phyloP scores from a whole-genome alignment of 2,329 filamentous ascomycete genomes.

The Passalora sequoiae region DNA sequence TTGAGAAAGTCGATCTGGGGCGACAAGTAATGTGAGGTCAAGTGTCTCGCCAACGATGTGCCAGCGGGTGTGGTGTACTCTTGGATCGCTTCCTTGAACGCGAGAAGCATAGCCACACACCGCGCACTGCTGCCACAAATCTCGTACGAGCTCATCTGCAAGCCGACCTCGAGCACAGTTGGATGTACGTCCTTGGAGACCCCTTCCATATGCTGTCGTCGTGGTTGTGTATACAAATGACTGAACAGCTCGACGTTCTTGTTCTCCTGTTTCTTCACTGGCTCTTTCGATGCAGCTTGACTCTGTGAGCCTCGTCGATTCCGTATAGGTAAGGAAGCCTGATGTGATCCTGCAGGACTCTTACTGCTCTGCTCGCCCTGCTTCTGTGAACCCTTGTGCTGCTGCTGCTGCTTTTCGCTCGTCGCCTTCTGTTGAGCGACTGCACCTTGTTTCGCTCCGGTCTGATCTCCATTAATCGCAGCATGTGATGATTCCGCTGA shows the following conservation, averaged over 20 bases:
- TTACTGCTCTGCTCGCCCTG: conserved; percentile 31
- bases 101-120: conserved; percentile 78
- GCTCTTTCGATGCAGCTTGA: conserved; percentile 35
- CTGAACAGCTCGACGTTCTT: conserved; percentile 73
- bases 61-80: conserved; percentile 85
- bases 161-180: conserved; percentile 73
- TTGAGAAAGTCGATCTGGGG: conserved; percentile 94
- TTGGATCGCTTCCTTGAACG: conserved; percentile 88
- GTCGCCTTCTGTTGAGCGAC: conserved; percentile 20
- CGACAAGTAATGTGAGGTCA: conserved; percentile 84
- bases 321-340: conserved; percentile 30
- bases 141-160: conserved; percentile 84
- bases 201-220: conserved; percentile 57
- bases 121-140: conserved; percentile 86
- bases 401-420: conserved; percentile 27
- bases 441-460: conserved; percentile 8
- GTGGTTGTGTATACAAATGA: conserved; percentile 61
- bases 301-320: conserved; percentile 19
- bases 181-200: conserved; percentile 74
- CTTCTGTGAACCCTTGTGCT: conserved; percentile 30
- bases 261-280: conserved; percentile 44
- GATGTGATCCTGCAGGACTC: conserved; percentile 27
- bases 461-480: no score
- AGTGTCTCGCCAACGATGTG: conserved; percentile 80
- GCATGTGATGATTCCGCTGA: no score